Percentiles rank a stretch among this genome's conserved stretches.
Evolutionary conservation across 2,329 filamentous ascomycete species (phyloP).

Genomic region (Cladobotryum mycophilum): DNA sequence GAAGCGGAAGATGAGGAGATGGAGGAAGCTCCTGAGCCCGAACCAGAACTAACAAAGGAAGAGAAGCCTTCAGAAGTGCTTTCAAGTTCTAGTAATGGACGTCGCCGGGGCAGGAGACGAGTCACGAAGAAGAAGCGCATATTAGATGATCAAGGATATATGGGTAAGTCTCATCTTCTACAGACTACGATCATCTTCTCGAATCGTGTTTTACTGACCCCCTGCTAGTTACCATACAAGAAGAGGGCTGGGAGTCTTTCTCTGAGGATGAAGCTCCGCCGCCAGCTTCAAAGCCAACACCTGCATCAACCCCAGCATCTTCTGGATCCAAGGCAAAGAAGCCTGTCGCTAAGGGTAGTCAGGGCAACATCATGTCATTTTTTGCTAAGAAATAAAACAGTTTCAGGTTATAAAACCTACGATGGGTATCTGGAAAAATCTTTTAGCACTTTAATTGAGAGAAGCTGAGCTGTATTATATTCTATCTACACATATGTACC

Average conservation of each 20-base stretch:
- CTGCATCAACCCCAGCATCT: constrained; percentile 37
- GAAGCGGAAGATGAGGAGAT: constrained; percentile 34
- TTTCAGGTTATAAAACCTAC: not conserved
- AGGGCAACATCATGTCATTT: constrained; percentile 88
- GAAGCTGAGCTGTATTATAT: too few relatives aligned
- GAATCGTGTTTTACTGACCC: constrained; percentile 3
- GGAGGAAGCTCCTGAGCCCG: constrained; percentile 34
- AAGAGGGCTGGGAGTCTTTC: constrained; percentile 83
- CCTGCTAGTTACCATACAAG: constrained; percentile 71
- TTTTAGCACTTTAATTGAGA: too few relatives aligned
- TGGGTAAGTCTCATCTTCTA: constrained; percentile 54
- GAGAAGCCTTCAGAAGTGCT: constrained; percentile 46
- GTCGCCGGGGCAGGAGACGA: constrained; percentile 68
- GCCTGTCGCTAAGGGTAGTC: constrained; percentile 47
- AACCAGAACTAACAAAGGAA: constrained; percentile 33
- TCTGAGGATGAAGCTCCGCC: constrained; percentile 74
- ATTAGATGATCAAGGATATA: constrained; percentile 83
- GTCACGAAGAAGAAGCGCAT: constrained; percentile 84
- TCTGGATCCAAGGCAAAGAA: constrained; percentile 50
- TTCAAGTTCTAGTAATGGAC: constrained; percentile 49
- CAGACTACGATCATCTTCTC: not conserved
- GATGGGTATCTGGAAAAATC: not conserved
- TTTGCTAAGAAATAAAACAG: constrained; percentile 69
- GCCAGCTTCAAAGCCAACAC: constrained; percentile 47
- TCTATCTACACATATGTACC: not conserved